Conservation (phyloP, 805 yeast genomes). For the Candida berthetii region DNA sequence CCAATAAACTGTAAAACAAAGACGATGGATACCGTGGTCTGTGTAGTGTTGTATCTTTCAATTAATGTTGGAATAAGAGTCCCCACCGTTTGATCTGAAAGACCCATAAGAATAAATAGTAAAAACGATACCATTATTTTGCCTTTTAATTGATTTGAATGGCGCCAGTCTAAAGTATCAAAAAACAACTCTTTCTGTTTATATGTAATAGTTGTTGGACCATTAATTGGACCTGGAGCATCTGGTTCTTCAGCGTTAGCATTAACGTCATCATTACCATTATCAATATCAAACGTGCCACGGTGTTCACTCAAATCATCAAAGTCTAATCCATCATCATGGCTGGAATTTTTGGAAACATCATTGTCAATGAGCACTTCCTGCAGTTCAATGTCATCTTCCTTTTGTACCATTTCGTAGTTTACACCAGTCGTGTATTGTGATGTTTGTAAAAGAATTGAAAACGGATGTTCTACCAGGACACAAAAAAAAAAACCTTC, state of each 20-base stretch:
- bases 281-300: neutral
- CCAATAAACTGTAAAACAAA: constrained; percentile 51
- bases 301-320: neutral
- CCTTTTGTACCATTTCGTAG: neutral
- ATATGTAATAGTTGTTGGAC: neutral
- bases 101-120: constrained; percentile 42
- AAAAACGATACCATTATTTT: constrained; percentile 36
- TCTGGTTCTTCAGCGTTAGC: neutral
- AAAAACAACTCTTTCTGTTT: neutral
- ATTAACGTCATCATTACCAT: neutral
- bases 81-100: constrained; percentile 58
- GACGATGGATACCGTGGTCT: constrained; percentile 40
- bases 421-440: no score
- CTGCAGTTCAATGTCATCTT: neutral
- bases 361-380: neutral
- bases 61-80: constrained; percentile 49
- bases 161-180: constrained; percentile 12
- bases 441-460: no score
- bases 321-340: neutral
- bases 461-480: no score
- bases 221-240: neutral
- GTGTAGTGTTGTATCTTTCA: constrained; percentile 38
- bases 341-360: neutral
- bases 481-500: no score
- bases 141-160: constrained; percentile 30